These are phyloP conservation scores for Trebouxiophyceae sp. DNA, from an alignment of 163 green algal species.

Conservation along the genomic window DNA sequence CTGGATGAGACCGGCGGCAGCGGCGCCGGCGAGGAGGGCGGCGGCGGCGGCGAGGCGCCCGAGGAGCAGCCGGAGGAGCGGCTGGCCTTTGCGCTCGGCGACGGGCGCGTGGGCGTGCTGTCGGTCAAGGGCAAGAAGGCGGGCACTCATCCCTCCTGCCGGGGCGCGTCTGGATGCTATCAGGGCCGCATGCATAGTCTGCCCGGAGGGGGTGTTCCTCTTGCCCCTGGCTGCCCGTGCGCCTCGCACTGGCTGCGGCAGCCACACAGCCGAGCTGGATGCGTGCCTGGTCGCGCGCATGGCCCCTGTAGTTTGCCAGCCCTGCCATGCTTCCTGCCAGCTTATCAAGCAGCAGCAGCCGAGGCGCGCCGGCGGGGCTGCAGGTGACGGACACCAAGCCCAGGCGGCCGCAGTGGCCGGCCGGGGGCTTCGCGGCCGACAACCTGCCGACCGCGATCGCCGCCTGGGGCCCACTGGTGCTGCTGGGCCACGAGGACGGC, in stretches of 20 bases:
- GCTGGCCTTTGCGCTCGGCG: constrained; percentile 58
- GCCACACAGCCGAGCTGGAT: no score
- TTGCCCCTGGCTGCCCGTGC: no score
- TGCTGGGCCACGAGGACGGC: constrained; percentile 63
- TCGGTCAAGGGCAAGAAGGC: constrained; percentile 40
- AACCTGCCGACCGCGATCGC: constrained; percentile 44
- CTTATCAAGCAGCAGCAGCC: neutral
- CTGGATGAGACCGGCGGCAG: neutral
- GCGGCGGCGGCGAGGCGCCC: neutral
- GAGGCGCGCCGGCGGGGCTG: neutral
- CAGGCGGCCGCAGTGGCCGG: constrained; percentile 34
- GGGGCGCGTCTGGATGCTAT: no score
- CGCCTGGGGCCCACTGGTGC: constrained; percentile 42
- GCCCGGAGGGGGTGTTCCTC: no score
- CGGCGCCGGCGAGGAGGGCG: neutral
- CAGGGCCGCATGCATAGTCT: no score
- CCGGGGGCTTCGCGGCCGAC: constrained; percentile 33
- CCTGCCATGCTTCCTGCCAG: no score
- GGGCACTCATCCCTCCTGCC: no score
- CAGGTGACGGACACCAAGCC: constrained; percentile 52
- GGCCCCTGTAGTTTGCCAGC: no score
- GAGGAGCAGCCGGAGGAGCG: constrained; percentile 38
- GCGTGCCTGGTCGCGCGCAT: no score
- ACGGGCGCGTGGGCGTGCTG: constrained; percentile 61
- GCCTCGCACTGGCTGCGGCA: no score